phyloP scores from a whole-genome alignment of 306 rosid genomes.

The Cicer arietinum region DNA sequence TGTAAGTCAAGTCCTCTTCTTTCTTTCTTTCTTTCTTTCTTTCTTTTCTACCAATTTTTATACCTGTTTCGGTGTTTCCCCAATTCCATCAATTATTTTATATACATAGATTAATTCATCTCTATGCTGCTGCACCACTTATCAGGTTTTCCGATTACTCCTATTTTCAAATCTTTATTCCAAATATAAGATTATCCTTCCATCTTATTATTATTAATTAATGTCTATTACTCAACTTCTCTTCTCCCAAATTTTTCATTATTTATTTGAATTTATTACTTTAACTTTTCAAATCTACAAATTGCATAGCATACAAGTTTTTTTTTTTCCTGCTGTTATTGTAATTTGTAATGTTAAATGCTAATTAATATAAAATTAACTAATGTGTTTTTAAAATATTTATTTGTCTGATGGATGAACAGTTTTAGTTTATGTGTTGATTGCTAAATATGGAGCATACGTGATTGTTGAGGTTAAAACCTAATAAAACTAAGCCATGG shows the following conservation, averaged over 20 bases:
- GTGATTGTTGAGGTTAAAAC: conserved; percentile 46
- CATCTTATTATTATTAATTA: not conserved
- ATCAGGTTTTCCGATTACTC: not conserved
- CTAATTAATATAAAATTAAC: not conserved
- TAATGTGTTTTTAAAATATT: conserved; percentile 19
- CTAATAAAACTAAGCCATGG: conserved; percentile 53
- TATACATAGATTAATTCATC: too few relatives aligned
- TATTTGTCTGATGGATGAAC: conserved; percentile 33
- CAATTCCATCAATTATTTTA: too few relatives aligned
- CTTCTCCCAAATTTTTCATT: not conserved
- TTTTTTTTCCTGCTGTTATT: not conserved
- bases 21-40: too few relatives aligned
- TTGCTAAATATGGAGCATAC: conserved; percentile 39
- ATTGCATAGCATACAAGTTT: not conserved
- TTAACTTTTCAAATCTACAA: conserved; percentile 36
- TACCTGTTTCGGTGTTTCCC: too few relatives aligned
- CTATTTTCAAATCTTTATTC: not conserved
- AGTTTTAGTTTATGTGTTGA: conserved; percentile 38
- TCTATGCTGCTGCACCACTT: not conserved
- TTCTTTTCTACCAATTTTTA: too few relatives aligned
- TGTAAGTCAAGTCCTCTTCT: too few relatives aligned
- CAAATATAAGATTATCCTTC: too few relatives aligned
- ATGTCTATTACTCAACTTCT: not conserved
- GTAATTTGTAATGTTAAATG: not conserved
- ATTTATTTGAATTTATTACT: not conserved